phyloP scores from a whole-genome alignment of 306 rosid species.

The Sechiopsis laciniata region DNA sequence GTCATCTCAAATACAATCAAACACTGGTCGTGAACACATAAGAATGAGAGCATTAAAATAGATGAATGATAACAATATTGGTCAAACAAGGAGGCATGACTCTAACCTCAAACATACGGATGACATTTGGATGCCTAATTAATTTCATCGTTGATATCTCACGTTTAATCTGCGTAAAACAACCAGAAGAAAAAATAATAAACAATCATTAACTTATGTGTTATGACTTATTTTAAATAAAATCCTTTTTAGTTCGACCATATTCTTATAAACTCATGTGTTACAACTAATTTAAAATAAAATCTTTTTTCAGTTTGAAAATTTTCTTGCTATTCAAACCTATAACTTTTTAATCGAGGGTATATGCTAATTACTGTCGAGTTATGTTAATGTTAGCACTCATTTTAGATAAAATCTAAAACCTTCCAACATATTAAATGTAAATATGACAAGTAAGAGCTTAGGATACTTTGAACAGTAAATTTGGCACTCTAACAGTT shows the following conservation, averaged over 20 bases:
- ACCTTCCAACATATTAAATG: not conserved
- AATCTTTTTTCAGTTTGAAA: no score
- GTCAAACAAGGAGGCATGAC: conserved; percentile 1
- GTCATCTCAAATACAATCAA: conserved; percentile 23
- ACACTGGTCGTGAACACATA: not conserved
- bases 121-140: conserved; percentile 87
- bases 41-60: not conserved
- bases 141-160: conserved; percentile 95
- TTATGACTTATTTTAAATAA: not conserved
- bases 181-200: conserved; percentile 19
- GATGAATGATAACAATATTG: not conserved
- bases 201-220: not conserved
- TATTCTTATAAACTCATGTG: no score
- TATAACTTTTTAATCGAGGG: no score
- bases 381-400: no score
- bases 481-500: not conserved
- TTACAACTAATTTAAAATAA: no score
- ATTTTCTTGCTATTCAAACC: no score
- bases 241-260: no score
- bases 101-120: conserved; percentile 87
- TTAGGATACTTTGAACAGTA: not conserved
- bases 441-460: not conserved
- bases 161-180: conserved; percentile 67
- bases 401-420: not conserved
- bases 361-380: no score